Percentiles rank a stretch among this genome's conserved stretches.
Conservation (phyloP, 2,329 filamentous ascomycete species). For the Alternaria atra region DNA sequence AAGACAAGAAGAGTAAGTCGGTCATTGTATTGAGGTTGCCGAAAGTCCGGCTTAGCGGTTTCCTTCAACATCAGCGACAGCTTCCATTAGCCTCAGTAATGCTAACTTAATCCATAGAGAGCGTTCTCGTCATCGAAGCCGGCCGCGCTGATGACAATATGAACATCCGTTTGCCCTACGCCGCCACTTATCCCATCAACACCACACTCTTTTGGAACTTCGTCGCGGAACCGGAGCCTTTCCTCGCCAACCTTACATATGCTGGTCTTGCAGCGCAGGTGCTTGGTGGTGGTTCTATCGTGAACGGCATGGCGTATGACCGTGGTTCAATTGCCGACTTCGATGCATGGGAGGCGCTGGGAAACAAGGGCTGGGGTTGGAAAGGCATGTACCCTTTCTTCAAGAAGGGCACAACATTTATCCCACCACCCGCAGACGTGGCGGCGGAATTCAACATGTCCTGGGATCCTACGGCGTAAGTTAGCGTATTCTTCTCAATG, state of each 20-base stretch:
- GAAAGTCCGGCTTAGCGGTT: too few relatives aligned
- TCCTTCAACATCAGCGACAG: too few relatives aligned
- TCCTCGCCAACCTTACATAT: too few relatives aligned
- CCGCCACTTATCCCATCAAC: slow-evolving; percentile 33
- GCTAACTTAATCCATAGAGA: too few relatives aligned
- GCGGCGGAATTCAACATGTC: slow-evolving; percentile 29
- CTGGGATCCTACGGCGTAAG: slow-evolving; percentile 34
- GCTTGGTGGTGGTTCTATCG: slow-evolving; percentile 34
- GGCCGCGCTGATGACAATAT: slow-evolving; percentile 34
- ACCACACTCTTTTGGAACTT: too few relatives aligned
- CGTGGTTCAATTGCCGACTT: slow-evolving; percentile 49
- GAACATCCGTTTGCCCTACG: slow-evolving; percentile 35
- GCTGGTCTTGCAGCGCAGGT: slow-evolving; percentile 33
- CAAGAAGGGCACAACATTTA: slow-evolving; percentile 39
- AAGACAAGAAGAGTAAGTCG: slow-evolving; percentile 20
- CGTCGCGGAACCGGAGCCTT: too few relatives aligned
- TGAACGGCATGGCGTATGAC: slow-evolving; percentile 52
- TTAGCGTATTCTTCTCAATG: too few relatives aligned
- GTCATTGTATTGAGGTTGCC: too few relatives aligned
- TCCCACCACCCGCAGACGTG: slow-evolving; percentile 25
- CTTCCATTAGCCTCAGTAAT: too few relatives aligned
- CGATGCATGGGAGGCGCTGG: slow-evolving; percentile 66
- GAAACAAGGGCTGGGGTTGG: slow-evolving; percentile 69
- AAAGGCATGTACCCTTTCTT: slow-evolving; percentile 52
- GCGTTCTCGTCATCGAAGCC: slow-evolving; percentile 40